Evolutionary conservation across 768 basidiomycete species (phyloP).

Genomic region (Podaxis carcinomalis): DNA sequence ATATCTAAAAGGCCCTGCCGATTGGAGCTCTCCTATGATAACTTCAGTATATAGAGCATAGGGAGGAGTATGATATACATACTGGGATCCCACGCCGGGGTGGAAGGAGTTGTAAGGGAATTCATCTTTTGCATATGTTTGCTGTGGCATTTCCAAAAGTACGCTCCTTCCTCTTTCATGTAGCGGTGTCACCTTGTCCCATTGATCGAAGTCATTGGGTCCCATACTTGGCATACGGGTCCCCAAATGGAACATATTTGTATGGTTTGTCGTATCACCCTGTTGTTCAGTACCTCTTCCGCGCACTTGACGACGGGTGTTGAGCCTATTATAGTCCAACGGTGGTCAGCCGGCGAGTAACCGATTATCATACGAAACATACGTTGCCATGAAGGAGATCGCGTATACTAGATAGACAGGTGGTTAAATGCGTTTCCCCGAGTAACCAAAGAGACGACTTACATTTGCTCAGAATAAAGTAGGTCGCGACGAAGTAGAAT

Average conservation of each 20-base stretch:
- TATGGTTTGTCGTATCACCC: conserved; percentile 35
- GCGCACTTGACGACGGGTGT: conserved; percentile 51
- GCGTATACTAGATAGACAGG: conserved; percentile 44
- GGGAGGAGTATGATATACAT: neutral
- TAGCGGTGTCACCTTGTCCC: conserved; percentile 26
- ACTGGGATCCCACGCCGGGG: conserved; percentile 8
- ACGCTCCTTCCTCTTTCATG: conserved; percentile 9
- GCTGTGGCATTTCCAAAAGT: neutral
- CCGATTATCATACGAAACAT: conserved; percentile 16
- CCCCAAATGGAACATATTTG: conserved; percentile 48
- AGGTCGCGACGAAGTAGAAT: conserved; percentile 56
- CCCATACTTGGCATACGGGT: conserved; percentile 41
- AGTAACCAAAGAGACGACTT: conserved; percentile 18
- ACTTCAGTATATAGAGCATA: neutral
- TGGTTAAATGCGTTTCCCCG: neutral
- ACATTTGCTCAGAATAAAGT: conserved; percentile 68
- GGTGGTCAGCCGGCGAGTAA: neutral
- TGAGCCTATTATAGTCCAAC: conserved; percentile 36
- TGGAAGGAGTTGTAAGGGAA: conserved; percentile 11
- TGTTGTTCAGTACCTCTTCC: conserved; percentile 53
- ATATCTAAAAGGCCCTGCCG: neutral
- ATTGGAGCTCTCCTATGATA: neutral
- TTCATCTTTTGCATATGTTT: conserved; percentile 3
- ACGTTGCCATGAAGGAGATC: conserved; percentile 64
- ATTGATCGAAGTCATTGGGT: conserved; percentile 27